Percentiles rank a stretch among this genome's conserved stretches.
Evolutionary conservation across 2,329 filamentous ascomycete species (phyloP).

Genomic region (Xylaria sp.): DNA sequence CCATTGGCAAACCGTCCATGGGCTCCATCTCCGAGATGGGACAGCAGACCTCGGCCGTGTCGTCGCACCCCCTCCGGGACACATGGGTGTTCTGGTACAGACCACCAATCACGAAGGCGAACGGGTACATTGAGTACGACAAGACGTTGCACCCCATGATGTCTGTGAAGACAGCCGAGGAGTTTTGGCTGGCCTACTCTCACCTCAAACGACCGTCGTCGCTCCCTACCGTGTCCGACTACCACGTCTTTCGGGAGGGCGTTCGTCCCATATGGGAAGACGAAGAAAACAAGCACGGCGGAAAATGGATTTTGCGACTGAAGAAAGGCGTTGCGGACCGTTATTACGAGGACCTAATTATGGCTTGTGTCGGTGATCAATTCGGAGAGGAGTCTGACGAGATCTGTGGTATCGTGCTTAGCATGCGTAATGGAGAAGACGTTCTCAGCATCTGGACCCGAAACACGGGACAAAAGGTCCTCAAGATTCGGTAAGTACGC

Average conservation of each 20-base stretch:
- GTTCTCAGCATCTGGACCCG: constrained; percentile 98
- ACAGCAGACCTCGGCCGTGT: constrained; percentile 53
- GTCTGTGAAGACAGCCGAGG: constrained; percentile 81
- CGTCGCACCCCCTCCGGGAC: constrained; percentile 76
- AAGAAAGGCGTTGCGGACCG: constrained; percentile 98
- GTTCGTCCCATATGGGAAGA: constrained; percentile 99
- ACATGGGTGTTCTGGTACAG: constrained; percentile 98
- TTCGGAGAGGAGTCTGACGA: constrained; percentile 93
- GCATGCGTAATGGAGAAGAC: constrained; percentile 93
- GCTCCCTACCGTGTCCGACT: constrained; percentile 92
- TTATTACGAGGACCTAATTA: constrained; percentile 94
- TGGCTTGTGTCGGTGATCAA: constrained; percentile 92
- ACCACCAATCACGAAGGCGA: constrained; percentile 94
- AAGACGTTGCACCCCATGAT: constrained; percentile 93
- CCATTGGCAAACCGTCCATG: constrained; percentile 54
- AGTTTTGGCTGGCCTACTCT: constrained; percentile 89
- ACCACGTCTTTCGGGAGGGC: constrained; percentile 96
- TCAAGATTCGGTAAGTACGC: constrained; percentile 85
- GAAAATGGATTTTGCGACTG: constrained; percentile 96
- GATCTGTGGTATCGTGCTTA: constrained; percentile 93
- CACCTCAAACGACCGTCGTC: constrained; percentile 90
- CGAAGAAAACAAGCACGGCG: constrained; percentile 93
- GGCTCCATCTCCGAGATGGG: constrained; percentile 58
- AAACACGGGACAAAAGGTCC: constrained; percentile 89
- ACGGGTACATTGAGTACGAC: constrained; percentile 88